Base-by-base conservation (phyloP, 805 yeast species). In the Monosporozyma siamensis region DNA sequence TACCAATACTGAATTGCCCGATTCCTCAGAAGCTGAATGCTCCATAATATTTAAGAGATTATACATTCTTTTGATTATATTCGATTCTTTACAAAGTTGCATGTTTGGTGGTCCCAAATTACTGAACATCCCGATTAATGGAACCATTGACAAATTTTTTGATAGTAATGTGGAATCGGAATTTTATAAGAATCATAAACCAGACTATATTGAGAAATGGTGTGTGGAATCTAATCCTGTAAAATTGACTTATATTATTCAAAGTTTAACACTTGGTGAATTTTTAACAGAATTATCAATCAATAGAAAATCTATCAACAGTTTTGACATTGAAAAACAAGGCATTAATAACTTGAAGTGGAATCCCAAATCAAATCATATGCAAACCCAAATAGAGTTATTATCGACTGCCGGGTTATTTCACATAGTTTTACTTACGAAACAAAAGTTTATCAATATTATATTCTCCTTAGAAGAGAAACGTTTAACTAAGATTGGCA, bases 61-160 rank as follows among this genome's bases (percentile, higher is more conserved):
- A 21, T 74, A 72, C 51, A 64, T 72, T 30, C 65, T 72, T 32
- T 49, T 78, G 30, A 61, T 67, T 10, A 58, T 75, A 0, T 58
- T 78, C 29, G 82, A 77, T 53, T 65, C 72, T n/a, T 48, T 77
- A 17, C 74, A 74, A 47, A 61, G 77, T 12, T 55, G 78, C 22
- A 66, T 73, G 18, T 76, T 69, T 60, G 83, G 82, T 6, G 58
- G 61, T 1, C 75, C 72, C 18, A 57, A 59, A 42, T 41, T 62
- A 38, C 52, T 61, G 18, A 54, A 53, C 34, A 52, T 61, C 2
- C 56, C 61, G 9, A 48, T 59, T 18, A 47, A 47, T 15, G 53
- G 50, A 1, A 32, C 47, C 7, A 44, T 52, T 15, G 49, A 47
- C 7, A 43, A 42, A 14, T 44, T 44, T 18, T 52, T 54, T 26